Evolutionary conservation across 2,329 filamentous ascomycete species (phyloP), one percentile per base, ranked within the genome.

Genomic region (Hypomyces rosellus): DNA sequence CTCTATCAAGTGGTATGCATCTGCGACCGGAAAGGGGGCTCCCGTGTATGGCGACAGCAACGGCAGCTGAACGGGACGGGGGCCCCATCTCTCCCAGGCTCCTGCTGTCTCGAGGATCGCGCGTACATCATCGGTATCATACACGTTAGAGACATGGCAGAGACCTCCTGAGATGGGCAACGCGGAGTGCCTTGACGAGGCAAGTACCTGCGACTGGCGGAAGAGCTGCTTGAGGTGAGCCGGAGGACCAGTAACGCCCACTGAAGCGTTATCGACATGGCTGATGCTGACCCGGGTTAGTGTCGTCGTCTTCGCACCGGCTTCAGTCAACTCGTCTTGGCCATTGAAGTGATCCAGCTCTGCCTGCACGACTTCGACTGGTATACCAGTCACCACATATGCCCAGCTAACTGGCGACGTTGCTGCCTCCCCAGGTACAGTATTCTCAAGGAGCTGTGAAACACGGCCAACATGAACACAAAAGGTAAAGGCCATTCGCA

Each of bases 401-500:
- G 73, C 72, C 72, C 72, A 75, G 5, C 20, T 20, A 20, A 20
- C 20, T 3, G 20, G 20, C 20, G 59, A 65, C 20, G 70, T 67
- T 0, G 55, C 52, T 1, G 52, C 34, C 4, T 51, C 54, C 16
- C 48, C 13, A 6, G 30, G 3, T 14, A 67, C 63, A 2, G 62
- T 65, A 15, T 68, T 49, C 51, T 77, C 62, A 4, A 78, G 54
- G 22, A 69, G 66, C 34, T 68, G 57, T 0, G 74, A 76, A 1
- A 75, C 60, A 2, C 63, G 60, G n/a, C 67, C 55, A 1, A 77
- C 74, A 3, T 66, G 58, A 3, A 76, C 57, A 1, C 75, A 74
- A 4, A 78, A 60, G 1, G 74, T 65, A 50, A 78, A 77, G 1
- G 76, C 71, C 1, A 68, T 34, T 1, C 72, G 64, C 2, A 75